Evolutionary conservation across 2,329 filamentous ascomycete species (phyloP), one percentile per base, ranked within the genome.

Genomic region (Colletotrichum somersetense): DNA sequence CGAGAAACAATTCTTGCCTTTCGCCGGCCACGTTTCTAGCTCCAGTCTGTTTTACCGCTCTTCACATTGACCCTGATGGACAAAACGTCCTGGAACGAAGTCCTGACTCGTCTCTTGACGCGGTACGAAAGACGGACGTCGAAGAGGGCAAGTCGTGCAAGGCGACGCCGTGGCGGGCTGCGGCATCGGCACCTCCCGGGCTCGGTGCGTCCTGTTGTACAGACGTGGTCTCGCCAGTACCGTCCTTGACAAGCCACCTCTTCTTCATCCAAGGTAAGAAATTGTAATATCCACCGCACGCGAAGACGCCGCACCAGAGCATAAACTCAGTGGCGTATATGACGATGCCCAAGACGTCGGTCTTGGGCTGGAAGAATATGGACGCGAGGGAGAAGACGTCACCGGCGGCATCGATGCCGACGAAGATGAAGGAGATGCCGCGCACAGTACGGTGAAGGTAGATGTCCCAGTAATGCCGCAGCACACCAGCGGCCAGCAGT

Each of bases 401-500:
- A 0, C 91, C 91, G 0, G 89, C 84, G 0, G 91, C 91, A 79
- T 93, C 91, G 55, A 93, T 91, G 1, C 84, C 89, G 0, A 92
- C 91, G 74, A 94, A 94, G 2, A 92, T 82, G 78, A 93, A 93
- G 1, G 91, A 92, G 50, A 93, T 93, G 10, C 91, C 91, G 18
- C 90, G 85, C 1, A 93, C 91, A 0, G 91, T 92, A 8, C 89
- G 85, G 74, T 92, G 87, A 2, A 85, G 77, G 76, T 89, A 92
- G 30, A 94, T 93, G 73, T 93, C 91, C 83, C 87, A 89, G 76
- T 93, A 93, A 77, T 93, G 91, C 2, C 89, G 82, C 10, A 92
- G 80, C 0, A 93, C 92, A 0, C 92, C 92, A 1, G 89, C 85
- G 1, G 89, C 89, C 1, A 93, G 85, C 3, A 93, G 83, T 0